A percentile compares a stretch with the other conserved stretches of the same genome.
These are phyloP conservation scores for Leccinum barrowsii DNA, from an alignment of 768 basidiomycete genomes.

Conservation along the genomic window DNA sequence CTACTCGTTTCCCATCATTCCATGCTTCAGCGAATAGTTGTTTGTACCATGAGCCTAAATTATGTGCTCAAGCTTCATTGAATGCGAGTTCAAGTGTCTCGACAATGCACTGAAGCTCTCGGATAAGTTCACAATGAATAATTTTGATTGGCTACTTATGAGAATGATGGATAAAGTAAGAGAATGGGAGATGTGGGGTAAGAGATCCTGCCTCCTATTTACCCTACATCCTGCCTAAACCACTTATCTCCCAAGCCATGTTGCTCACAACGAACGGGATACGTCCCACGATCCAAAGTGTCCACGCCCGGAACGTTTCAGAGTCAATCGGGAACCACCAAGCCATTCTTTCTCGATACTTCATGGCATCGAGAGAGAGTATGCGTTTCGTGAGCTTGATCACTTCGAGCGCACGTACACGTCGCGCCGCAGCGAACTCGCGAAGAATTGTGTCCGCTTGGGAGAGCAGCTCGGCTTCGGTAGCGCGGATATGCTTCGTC, in stretches of 20 bases:
- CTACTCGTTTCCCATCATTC: too few species aligned
- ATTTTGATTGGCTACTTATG: too few species aligned
- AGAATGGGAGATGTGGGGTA: neutral
- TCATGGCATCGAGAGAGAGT: slow-evolving; percentile 22
- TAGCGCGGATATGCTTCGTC: slow-evolving; percentile 29
- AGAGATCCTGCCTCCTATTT: too few species aligned
- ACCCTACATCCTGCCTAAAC: slow-evolving; percentile 16
- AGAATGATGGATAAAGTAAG: too few species aligned
- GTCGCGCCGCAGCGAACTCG: slow-evolving; percentile 36
- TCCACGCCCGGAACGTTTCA: slow-evolving; percentile 24
- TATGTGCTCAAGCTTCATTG: too few species aligned
- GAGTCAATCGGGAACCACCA: slow-evolving; percentile 29
- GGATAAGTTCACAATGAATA: too few species aligned
- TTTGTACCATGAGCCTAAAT: too few species aligned
- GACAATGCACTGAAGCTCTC: too few species aligned
- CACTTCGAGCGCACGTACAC: slow-evolving; percentile 37
- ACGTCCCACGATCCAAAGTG: slow-evolving; percentile 17
- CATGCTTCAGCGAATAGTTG: too few species aligned
- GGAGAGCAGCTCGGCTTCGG: slow-evolving; percentile 4
- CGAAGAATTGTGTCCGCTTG: slow-evolving; percentile 33
- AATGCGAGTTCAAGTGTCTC: too few species aligned
- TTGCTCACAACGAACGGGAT: slow-evolving; percentile 12
- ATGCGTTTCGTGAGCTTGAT: slow-evolving; percentile 40
- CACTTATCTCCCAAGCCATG: slow-evolving; percentile 21
- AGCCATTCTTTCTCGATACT: neutral